Conservation (phyloP, 2,329 filamentous ascomycete species). For the Talaromyces sp. region DNA sequence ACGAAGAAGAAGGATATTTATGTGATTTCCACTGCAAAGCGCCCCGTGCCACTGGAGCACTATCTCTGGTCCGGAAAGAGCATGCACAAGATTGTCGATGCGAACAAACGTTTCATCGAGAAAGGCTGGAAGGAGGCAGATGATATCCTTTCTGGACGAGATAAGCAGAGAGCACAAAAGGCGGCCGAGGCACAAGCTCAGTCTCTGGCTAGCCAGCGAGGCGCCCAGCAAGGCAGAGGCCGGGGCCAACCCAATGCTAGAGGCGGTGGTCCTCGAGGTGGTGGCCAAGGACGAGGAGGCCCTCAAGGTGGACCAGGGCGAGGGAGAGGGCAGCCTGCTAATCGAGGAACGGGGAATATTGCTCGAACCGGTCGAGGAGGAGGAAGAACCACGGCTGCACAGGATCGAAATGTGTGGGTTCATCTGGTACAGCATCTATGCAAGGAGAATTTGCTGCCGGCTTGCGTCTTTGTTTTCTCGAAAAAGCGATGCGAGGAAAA, state of each 20-base stretch:
- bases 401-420: conserved; percentile 96
- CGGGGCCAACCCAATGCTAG: conserved; percentile 39
- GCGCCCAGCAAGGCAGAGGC: conserved; percentile 50
- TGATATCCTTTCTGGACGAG: conserved; percentile 70
- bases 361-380: conserved; percentile 79
- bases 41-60: conserved; percentile 90
- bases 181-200: conserved; percentile 48
- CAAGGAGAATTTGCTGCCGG: conserved; percentile 80
- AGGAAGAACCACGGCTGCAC: conserved; percentile 80
- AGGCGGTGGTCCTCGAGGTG: conserved; percentile 41
- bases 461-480: conserved; percentile 97
- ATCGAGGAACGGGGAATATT: conserved; percentile 72
- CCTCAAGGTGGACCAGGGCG: conserved; percentile 25
- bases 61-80: conserved; percentile 93
- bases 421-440: conserved; percentile 87
- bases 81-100: conserved; percentile 90
- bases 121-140: conserved; percentile 94
- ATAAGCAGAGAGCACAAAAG: conserved; percentile 62
- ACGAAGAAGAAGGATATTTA: conserved; percentile 99
- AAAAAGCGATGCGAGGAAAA: conserved; percentile 98
- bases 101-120: conserved; percentile 86
- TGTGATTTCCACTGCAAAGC: conserved; percentile 94
- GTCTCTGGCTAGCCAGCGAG: conserved; percentile 49
- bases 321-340: conserved; percentile 53
- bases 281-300: conserved; percentile 25